These are phyloP conservation scores for Eragrostis curvula DNA, from an alignment of 176 grass and related monocot genomes.

Conservation along the genomic window DNA sequence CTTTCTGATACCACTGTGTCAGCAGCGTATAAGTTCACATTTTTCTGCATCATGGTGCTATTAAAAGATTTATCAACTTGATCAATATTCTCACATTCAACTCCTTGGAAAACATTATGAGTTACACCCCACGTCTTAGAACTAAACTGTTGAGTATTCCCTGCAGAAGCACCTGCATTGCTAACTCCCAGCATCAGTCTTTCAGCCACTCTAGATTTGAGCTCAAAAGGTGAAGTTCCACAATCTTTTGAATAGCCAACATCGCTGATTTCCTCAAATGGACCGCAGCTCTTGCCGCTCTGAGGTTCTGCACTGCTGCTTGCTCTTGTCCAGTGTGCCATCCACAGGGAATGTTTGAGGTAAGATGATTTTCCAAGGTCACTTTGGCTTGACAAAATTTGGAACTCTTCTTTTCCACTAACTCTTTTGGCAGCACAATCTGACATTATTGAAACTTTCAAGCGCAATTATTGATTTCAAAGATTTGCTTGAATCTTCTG, in stretches of 20 bases:
- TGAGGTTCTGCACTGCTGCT: conserved; percentile 39
- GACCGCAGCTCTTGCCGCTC: conserved; percentile 17
- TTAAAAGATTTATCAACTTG: conserved; percentile 42
- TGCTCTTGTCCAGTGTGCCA: conserved; percentile 59
- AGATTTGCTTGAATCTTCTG: conserved; percentile 19
- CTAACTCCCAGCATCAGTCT: conserved; percentile 55
- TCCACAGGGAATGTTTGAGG: conserved; percentile 62
- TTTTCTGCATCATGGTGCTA: conserved; percentile 59
- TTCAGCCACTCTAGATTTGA: conserved; percentile 52
- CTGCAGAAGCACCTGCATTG: conserved; percentile 39
- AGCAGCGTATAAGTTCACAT: conserved; percentile 49
- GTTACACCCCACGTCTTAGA: conserved; percentile 41
- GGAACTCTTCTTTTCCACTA: conserved; percentile 44
- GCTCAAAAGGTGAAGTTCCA: conserved; percentile 45
- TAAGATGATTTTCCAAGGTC: conserved; percentile 41
- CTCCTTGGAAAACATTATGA: conserved; percentile 51
- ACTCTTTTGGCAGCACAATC: conserved; percentile 45
- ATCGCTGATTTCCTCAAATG: conserved; percentile 35
- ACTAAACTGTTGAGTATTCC: conserved; percentile 42
- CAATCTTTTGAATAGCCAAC: conserved; percentile 40
- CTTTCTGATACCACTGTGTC: conserved; percentile 52
- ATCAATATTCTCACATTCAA: conserved; percentile 43
- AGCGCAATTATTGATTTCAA: conserved; percentile 9
- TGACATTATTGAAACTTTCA: conserved; percentile 49
- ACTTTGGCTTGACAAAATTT: conserved; percentile 52